These are phyloP conservation scores for Austroboletus rostrupii DNA, from an alignment of 1,284 basidiomycete species.

Conservation along the genomic window DNA sequence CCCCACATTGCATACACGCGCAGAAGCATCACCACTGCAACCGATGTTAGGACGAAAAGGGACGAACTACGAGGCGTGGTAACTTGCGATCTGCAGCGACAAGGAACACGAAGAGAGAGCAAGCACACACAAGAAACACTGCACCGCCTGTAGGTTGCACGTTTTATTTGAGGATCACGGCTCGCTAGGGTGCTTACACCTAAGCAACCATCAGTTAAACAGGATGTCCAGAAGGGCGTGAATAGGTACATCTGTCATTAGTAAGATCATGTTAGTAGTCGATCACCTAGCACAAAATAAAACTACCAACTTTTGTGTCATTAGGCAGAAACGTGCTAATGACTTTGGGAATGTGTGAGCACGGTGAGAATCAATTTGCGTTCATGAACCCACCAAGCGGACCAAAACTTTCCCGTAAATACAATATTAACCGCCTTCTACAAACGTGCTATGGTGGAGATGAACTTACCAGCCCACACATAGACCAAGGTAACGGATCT, in stretches of 20 bases:
- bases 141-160: background rate
- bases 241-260: background rate
- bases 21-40: background rate
- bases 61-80: background rate
- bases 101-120: background rate
- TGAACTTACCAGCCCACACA: background rate
- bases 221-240: too few relatives aligned
- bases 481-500: constrained; percentile 6
- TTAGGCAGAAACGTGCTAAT: background rate
- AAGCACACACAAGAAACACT: background rate
- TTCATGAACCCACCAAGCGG: background rate
- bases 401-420: background rate
- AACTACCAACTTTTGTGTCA: background rate
- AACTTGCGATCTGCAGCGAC: background rate
- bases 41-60: background rate
- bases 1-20: constrained; percentile 3
- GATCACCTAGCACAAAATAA: background rate
- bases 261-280: background rate
- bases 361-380: background rate
- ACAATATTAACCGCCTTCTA: background rate
- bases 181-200: background rate
- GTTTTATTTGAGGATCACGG: background rate
- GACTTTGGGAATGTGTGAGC: background rate
- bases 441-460: background rate
- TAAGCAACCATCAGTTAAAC: background rate